Percentiles rank a stretch among this genome's conserved stretches.
Conservation (phyloP, 2,329 filamentous ascomycete species). For the Claviceps monticola region DNA sequence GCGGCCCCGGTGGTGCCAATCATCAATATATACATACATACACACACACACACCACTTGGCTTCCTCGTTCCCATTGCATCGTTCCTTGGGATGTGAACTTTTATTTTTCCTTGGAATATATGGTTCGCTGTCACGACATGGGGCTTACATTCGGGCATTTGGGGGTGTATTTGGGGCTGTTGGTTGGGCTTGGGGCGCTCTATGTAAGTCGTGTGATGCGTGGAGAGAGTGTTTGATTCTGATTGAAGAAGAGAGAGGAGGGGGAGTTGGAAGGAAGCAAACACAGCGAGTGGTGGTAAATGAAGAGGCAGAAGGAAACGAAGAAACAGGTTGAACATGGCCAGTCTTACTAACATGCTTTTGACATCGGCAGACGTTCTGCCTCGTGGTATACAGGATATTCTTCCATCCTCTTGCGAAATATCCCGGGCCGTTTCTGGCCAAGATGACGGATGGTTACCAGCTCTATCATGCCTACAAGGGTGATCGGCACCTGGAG, state of each 20-base stretch:
- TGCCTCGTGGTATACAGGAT: constrained; percentile 40
- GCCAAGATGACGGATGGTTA: constrained; percentile 51
- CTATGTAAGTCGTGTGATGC: constrained; percentile 24
- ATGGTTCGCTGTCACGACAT: constrained; percentile 7
- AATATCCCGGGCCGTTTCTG: constrained; percentile 50
- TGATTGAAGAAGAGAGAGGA: background rate
- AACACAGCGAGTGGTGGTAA: background rate
- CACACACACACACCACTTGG: background rate
- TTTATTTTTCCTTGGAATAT: no score
- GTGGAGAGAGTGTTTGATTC: background rate
- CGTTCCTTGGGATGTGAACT: no score
- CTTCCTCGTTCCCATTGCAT: background rate
- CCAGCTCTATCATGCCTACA: constrained; percentile 60
- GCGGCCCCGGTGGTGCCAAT: background rate
- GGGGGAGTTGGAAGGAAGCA: background rate
- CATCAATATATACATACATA: no score
- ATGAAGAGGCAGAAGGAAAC: background rate
- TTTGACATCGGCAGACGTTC: constrained; percentile 16
- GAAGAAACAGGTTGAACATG: no score
- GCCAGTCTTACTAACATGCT: no score
- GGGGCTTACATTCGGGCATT: constrained; percentile 19
- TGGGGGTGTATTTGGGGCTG: constrained; percentile 27
- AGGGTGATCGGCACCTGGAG: constrained; percentile 60
- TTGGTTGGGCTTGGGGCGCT: constrained; percentile 20
- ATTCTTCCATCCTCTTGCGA: constrained; percentile 50